Conservation (phyloP, 2,329 filamentous ascomycete genomes). For the Stachybotrys echinatus region DNA sequence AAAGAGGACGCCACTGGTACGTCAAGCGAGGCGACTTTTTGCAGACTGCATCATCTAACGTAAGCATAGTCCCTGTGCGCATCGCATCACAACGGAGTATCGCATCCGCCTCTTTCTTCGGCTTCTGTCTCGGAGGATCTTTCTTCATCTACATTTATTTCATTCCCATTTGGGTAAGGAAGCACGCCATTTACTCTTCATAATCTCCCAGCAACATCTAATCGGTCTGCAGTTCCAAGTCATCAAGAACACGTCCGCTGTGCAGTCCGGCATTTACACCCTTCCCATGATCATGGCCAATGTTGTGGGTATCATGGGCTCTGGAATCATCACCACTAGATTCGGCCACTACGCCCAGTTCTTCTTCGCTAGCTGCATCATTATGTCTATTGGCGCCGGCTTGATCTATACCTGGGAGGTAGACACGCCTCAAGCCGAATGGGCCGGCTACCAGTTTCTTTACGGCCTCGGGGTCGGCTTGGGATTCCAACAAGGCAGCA, state of each 20-base stretch:
- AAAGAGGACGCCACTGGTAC: slow-evolving; percentile 33
- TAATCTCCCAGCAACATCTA: background rate
- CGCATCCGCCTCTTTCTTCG: slow-evolving; percentile 3
- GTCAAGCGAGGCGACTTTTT: too few species aligned
- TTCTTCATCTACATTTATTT: slow-evolving; percentile 5
- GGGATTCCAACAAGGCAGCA: slow-evolving; percentile 36
- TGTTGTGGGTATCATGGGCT: slow-evolving; percentile 12
- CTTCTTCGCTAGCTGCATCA: slow-evolving; percentile 26
- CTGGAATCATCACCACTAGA: slow-evolving; percentile 14
- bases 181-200: background rate
- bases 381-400: slow-evolving; percentile 30
- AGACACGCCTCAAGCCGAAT: slow-evolving; percentile 10
- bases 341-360: slow-evolving; percentile 39
- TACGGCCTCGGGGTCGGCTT: slow-evolving; percentile 37
- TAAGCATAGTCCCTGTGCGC: slow-evolving; percentile 3
- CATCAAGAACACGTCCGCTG: slow-evolving; percentile 24
- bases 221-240: slow-evolving; percentile 37
- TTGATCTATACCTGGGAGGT: slow-evolving; percentile 33
- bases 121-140: slow-evolving; percentile 3
- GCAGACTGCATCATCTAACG: too few species aligned
- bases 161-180: slow-evolving; percentile 5
- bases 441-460: slow-evolving; percentile 30
- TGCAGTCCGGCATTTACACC: slow-evolving; percentile 15
- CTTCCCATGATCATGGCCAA: slow-evolving; percentile 15
- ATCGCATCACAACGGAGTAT: slow-evolving; percentile 5